These are phyloP conservation scores for Lodderomyces elongisporus DNA, from an alignment of 1,139 yeast genomes.

Conservation along the genomic window DNA sequence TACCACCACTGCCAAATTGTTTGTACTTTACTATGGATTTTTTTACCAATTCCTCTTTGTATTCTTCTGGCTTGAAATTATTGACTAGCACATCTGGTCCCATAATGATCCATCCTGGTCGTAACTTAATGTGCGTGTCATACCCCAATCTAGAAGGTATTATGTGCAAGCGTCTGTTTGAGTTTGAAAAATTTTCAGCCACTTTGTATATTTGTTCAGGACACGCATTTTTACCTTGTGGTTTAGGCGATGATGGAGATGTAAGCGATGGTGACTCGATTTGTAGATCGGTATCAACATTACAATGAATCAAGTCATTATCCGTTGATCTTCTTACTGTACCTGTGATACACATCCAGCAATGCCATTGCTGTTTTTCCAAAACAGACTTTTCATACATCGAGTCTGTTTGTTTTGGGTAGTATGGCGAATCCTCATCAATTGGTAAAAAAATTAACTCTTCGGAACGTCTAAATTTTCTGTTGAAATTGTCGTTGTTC, in stretches of 20 bases:
- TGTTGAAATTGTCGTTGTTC: conserved; percentile 59
- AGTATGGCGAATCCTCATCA: conserved; percentile 54
- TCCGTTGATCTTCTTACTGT: conserved; percentile 85
- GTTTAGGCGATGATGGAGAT: conserved; percentile 15
- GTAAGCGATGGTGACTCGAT: conserved; percentile 33
- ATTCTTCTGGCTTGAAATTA: conserved; percentile 48
- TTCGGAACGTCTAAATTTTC: conserved; percentile 82
- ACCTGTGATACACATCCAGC: conserved; percentile 97
- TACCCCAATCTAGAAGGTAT: conserved; percentile 67
- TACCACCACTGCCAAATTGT: conserved; percentile 13
- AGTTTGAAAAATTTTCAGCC: conserved; percentile 86
- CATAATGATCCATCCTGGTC: conserved; percentile 90
- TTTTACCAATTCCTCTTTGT: conserved; percentile 28
- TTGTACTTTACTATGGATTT: conserved; percentile 31
- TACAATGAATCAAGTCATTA: conserved; percentile 81
- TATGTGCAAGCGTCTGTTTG: conserved; percentile 77
- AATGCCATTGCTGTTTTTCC: conserved; percentile 74
- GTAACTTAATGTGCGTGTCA: conserved; percentile 57
- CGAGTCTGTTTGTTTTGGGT: conserved; percentile 33
- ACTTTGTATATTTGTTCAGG: conserved; percentile 76
- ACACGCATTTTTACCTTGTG: conserved; percentile 33
- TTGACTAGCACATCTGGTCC: conserved; percentile 77
- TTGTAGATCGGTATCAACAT: conserved; percentile 82
- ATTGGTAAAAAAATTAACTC: conserved; percentile 71
- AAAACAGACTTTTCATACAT: conserved; percentile 15